phyloP scores from a whole-genome alignment of 768 basidiomycete genomes.

The Tubosaeta sp. region DNA sequence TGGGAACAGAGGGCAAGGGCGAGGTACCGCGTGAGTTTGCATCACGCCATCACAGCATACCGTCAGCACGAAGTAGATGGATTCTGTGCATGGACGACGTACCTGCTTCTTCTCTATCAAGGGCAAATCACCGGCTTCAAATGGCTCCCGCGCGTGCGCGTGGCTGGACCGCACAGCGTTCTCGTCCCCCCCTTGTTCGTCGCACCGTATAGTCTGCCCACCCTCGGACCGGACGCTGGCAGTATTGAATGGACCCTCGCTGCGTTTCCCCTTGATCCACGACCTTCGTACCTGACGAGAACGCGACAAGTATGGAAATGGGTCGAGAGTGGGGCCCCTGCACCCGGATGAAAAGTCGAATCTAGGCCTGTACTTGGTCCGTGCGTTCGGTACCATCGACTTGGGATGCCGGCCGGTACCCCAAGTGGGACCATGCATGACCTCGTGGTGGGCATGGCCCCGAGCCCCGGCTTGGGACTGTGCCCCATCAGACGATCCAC shows the following conservation, averaged over 20 bases:
- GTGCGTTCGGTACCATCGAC: slow-evolving; percentile 20
- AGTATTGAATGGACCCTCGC: slow-evolving; percentile 1
- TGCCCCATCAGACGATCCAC: slow-evolving; percentile 17
- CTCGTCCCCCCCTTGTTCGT: not conserved
- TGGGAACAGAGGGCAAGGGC: not conserved
- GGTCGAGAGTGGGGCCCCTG: slow-evolving; percentile 16
- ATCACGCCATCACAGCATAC: slow-evolving; percentile 7
- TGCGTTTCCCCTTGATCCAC: slow-evolving; percentile 12
- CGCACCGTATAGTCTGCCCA: not conserved
- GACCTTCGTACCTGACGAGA: slow-evolving; percentile 10
- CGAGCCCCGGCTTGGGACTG: slow-evolving; percentile 5
- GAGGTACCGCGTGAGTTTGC: slow-evolving; percentile 15
- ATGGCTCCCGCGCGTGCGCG: slow-evolving; percentile 3
- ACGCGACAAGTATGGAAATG: slow-evolving; percentile 18
- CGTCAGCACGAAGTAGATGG: slow-evolving; percentile 22
- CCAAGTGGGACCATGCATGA: slow-evolving; percentile 5
- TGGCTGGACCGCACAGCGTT: not conserved
- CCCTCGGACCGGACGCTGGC: not conserved
- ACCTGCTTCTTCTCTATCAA: slow-evolving; percentile 29
- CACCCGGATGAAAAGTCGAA: slow-evolving; percentile 2
- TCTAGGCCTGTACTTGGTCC: slow-evolving; percentile 29
- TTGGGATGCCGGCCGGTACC: slow-evolving; percentile 1
- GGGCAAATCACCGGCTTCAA: slow-evolving; percentile 22
- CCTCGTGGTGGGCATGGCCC: not conserved
- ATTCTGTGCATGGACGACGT: slow-evolving; percentile 25